Evolutionary conservation across 208 protist genomes (phyloP).

Genomic region (Trypanosoma congolense): DNA sequence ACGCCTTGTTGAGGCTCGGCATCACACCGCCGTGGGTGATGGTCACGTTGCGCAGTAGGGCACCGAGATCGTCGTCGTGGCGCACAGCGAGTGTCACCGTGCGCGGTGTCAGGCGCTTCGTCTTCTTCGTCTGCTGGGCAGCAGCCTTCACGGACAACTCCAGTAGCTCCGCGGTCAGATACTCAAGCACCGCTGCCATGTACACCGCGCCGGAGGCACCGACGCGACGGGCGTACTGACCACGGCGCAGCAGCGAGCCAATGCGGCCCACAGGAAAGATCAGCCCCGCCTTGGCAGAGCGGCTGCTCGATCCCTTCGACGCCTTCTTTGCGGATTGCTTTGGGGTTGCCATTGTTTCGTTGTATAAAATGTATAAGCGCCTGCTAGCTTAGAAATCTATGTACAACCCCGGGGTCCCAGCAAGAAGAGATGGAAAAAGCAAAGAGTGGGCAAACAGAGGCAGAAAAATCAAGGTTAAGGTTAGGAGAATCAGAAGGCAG

Average conservation of each 20-base stretch:
- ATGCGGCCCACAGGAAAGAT: constrained; percentile 99
- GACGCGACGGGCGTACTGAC: constrained; percentile 95
- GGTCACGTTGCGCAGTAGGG: constrained; percentile 66
- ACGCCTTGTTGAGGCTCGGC: constrained; percentile 74
- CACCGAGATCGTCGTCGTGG: constrained; percentile 75
- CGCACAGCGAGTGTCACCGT: constrained; percentile 71
- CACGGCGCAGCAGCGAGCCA: constrained; percentile 93
- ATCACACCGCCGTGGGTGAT: constrained; percentile 75
- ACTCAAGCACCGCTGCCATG: constrained; percentile 98
- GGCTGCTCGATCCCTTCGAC: constrained; percentile 61
- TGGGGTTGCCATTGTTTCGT: constrained; percentile 48
- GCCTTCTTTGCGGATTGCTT: constrained; percentile 65
- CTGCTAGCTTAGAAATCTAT: background rate
- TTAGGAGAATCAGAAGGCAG: no score
- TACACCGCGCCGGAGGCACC: constrained; percentile 98
- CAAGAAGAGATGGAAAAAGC: no score
- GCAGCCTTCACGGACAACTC: constrained; percentile 82
- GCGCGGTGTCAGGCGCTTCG: constrained; percentile 64
- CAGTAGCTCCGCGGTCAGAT: constrained; percentile 88
- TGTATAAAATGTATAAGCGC: background rate
- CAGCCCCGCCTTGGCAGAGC: constrained; percentile 95
- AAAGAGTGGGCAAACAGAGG: no score
- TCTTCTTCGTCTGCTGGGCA: constrained; percentile 59
- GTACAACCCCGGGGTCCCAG: background rate
- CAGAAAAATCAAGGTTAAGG: no score